These are phyloP conservation scores for Auriscalpium microsporum DNA, from an alignment of 768 basidiomycete genomes.

Conservation along the genomic window DNA sequence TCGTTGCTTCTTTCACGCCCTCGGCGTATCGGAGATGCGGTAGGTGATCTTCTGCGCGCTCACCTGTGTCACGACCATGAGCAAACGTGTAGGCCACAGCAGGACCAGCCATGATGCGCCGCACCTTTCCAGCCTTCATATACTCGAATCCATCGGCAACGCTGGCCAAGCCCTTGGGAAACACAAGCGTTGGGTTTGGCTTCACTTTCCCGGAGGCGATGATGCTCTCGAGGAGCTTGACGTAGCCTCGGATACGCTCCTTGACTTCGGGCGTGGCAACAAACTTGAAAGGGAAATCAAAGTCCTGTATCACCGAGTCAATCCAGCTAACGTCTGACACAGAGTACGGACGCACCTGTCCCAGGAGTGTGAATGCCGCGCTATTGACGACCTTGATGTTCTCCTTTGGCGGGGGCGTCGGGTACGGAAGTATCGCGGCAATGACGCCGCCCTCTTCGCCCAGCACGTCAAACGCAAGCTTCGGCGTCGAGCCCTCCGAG, in stretches of 20 bases:
- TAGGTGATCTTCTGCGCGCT: slow-evolving; percentile 10
- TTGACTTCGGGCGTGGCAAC: neutral
- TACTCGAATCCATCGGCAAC: slow-evolving; percentile 7
- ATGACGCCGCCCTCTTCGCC: too few species aligned
- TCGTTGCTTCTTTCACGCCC: too few species aligned
- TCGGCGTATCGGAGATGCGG: slow-evolving; percentile 7
- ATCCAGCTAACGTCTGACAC: neutral
- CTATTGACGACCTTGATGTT: neutral
- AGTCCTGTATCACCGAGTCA: neutral
- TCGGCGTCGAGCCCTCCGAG: slow-evolving; percentile 1
- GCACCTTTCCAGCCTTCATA: slow-evolving; percentile 12
- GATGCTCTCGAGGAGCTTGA: slow-evolving; percentile 2
- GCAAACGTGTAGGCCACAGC: too few species aligned
- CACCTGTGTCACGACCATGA: neutral
- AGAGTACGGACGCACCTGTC: slow-evolving; percentile 1
- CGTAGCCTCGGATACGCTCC: neutral
- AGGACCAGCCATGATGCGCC: neutral
- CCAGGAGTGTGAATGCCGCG: neutral
- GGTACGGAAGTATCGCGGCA: neutral
- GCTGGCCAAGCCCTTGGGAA: slow-evolving; percentile 9
- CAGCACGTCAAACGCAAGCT: slow-evolving; percentile 1
- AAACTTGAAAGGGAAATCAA: neutral
- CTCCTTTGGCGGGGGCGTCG: neutral
- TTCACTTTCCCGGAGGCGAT: slow-evolving; percentile 4
- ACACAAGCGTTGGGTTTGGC: slow-evolving; percentile 4